Conservation (phyloP, 305 asterid genomes). For the Solanum chacoense region DNA sequence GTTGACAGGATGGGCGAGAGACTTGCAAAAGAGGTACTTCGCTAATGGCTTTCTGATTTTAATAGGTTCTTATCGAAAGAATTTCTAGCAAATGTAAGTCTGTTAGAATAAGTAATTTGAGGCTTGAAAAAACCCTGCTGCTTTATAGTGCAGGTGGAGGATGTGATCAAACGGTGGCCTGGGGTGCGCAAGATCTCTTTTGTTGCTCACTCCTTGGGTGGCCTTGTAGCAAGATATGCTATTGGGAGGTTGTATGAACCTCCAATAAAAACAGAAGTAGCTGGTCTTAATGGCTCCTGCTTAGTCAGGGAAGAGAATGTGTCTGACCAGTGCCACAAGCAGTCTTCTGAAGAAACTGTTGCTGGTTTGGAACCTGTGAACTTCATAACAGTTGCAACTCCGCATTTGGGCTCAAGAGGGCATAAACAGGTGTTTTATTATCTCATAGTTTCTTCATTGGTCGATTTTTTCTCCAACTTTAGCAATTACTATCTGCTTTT, state of each 20-base stretch:
- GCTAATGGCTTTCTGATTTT: slow-evolving; percentile 17
- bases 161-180: slow-evolving; percentile 57
- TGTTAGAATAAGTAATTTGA: slow-evolving; percentile 4
- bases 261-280: background rate
- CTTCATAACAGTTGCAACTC: slow-evolving; percentile 85
- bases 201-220: slow-evolving; percentile 92
- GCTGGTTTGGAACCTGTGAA: slow-evolving; percentile 81
- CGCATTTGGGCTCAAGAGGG: slow-evolving; percentile 87
- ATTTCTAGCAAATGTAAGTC: background rate
- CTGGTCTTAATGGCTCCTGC: slow-evolving; percentile 11
- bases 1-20: slow-evolving; percentile 86
- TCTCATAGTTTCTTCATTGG: background rate
- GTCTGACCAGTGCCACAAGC: slow-evolving; percentile 7
- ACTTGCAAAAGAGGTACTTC: slow-evolving; percentile 66
- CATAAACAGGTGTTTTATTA: slow-evolving; percentile 51
- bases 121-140: slow-evolving; percentile 4
- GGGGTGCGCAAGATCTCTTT: slow-evolving; percentile 67
- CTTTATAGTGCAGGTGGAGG: slow-evolving; percentile 43
- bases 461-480: background rate
- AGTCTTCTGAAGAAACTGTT: slow-evolving; percentile 27
- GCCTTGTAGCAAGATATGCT: slow-evolving; percentile 88
- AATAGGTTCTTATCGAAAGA: background rate
- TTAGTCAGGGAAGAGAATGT: slow-evolving; percentile 14
- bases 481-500: background rate
- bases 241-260: slow-evolving; percentile 45